Evolutionary conservation across 768 basidiomycete species (phyloP).

Genomic region (Termitomyces sp.): DNA sequence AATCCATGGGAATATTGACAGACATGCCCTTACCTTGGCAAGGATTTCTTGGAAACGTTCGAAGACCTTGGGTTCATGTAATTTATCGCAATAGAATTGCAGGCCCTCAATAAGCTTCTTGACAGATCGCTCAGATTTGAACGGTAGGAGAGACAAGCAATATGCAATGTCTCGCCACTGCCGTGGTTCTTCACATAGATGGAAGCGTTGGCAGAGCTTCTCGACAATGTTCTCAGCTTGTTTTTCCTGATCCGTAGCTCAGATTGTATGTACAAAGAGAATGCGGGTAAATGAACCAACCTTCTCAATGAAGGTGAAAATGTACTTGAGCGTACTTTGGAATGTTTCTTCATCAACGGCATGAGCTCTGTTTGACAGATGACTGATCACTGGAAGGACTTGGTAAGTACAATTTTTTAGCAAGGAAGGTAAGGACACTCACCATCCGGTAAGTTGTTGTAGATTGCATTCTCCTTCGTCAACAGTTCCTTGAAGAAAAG

Average conservation of each 20-base stretch:
- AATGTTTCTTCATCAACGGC: conserved; percentile 92
- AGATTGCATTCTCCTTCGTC: conserved; percentile 98
- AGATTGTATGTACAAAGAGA: background rate
- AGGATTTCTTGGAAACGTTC: conserved; percentile 86
- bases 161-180: conserved; percentile 99
- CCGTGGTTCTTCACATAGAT: conserved; percentile 79
- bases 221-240: conserved; percentile 98
- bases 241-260: conserved; percentile 70
- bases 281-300: conserved; percentile 33
- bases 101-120: conserved; percentile 95
- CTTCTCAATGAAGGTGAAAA: conserved; percentile 97
- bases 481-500: conserved; percentile 95
- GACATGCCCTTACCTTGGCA: conserved; percentile 57
- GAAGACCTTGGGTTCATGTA: conserved; percentile 85
- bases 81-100: conserved; percentile 92
- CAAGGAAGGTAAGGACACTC: conserved; percentile 20
- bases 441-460: conserved; percentile 98
- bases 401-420: conserved; percentile 8
- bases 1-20: background rate
- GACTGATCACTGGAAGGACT: conserved; percentile 75
- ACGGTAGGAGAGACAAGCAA: conserved; percentile 91
- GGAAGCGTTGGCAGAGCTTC: conserved; percentile 96
- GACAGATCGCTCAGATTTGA: conserved; percentile 94
- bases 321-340: conserved; percentile 90
- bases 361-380: conserved; percentile 86